These are phyloP conservation scores for Zygoascus ofunaensis DNA, from an alignment of 805 yeast genomes.

Conservation along the genomic window DNA sequence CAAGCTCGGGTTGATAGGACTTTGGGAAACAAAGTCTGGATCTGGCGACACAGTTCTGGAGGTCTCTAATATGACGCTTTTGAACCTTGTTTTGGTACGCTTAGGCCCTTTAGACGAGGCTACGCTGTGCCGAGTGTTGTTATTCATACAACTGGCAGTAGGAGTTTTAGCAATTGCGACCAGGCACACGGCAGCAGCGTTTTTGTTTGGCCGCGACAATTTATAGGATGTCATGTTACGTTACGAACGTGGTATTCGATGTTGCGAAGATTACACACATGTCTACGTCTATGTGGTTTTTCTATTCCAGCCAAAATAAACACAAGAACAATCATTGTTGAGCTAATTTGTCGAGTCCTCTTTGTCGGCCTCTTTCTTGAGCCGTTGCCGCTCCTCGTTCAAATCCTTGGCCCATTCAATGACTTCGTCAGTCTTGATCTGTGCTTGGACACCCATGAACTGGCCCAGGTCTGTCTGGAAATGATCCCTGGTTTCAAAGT, in stretches of 20 bases:
- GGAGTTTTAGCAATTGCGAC: constrained; percentile 60
- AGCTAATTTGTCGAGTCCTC: background rate
- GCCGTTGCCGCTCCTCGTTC: constrained; percentile 35
- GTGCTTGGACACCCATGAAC: constrained; percentile 52
- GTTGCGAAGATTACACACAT: no score
- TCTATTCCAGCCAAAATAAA: no score
- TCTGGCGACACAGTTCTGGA: constrained; percentile 26
- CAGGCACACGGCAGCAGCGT: constrained; percentile 78
- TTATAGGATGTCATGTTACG: constrained; percentile 27
- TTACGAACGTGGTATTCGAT: no score
- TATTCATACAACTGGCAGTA: constrained; percentile 51
- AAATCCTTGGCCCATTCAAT: constrained; percentile 57
- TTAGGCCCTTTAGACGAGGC: constrained; percentile 89
- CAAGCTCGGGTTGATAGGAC: constrained; percentile 41
- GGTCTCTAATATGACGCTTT: constrained; percentile 78
- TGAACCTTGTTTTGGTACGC: constrained; percentile 75
- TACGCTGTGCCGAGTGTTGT: constrained; percentile 48
- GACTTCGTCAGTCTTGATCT: constrained; percentile 66
- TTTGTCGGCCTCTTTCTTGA: constrained; percentile 32
- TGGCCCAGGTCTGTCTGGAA: constrained; percentile 53
- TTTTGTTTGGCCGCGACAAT: constrained; percentile 86
- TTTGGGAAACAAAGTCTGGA: constrained; percentile 23
- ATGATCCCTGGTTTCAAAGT: constrained; percentile 64
- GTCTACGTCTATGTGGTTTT: no score
- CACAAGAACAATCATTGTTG: no score